Evolutionary conservation across 108 stramenopile species (phyloP), one percentile per base, ranked within the genome.

Genomic region (Skeletonema menzelii): DNA sequence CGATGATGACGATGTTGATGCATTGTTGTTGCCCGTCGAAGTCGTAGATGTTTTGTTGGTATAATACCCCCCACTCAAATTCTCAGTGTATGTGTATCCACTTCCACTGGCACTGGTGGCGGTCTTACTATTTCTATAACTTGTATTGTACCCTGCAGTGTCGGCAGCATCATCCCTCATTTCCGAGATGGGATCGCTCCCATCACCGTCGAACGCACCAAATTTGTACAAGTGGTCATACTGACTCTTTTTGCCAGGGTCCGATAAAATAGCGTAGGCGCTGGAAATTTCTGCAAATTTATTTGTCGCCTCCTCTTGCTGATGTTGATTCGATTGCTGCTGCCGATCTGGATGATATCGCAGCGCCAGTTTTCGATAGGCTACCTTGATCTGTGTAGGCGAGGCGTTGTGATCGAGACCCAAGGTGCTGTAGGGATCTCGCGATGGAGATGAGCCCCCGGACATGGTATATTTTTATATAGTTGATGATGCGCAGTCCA

Each of bases 331-430:
- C 11, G 38, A 3, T 56, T 60, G 37, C n/a, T 31, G 30, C n/a
- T 76, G 74, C 22, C 83, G 68, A 70, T 88, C 87, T 17, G 87
- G 87, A 67, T 88, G 87, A 34, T 76, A 80, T 57, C 70, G 42
- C 4, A 84, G 71, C 2, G 87, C 87, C 63, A 84, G 40, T 28
- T 78, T 74, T n/a, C 83, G 79, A 67, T 88, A 88, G 3, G 76
- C 73, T 38, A 57, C 57, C 64, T 85, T 86, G 27, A 91, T 91
- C 63, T 84, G 73, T 6, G 72, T 24, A 5, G 62, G 38, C 40
- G 76, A 75, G 42, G 91, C 92, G 32, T 86, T 69, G 75, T 78
- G 73, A 1, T 84, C 27, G 8, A 96, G 75, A 24, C 86, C 92
- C 26, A 96, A 74, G 6, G 82, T 85, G 57, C 73, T 44, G 75